Base-by-base conservation (phyloP, 768 basidiomycete species). In the Russula dissimulans region DNA sequence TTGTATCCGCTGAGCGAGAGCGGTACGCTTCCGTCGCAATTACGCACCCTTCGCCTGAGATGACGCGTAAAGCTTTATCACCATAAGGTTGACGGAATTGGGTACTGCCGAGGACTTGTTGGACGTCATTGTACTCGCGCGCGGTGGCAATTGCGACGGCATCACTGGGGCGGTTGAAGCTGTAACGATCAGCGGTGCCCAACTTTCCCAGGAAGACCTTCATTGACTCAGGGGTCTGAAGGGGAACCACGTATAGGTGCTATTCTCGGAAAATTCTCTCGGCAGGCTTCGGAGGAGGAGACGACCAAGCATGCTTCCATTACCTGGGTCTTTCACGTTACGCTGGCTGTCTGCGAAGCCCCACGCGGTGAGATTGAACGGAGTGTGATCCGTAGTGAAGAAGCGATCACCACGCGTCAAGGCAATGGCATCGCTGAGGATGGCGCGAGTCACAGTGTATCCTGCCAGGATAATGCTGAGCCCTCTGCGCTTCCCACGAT, bases 231-330 rank as follows among this genome's bases (percentile, higher is more conserved):
- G 90, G 91, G 0, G 85, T 87, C 83, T 91, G 85, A 44, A 76
- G n/a, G 91, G 87, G 84, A 91, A 92, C 81, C 88, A 91, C 4
- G 91, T 83, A 69, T 89, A 92, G 49, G 81, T 74, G 61, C 86
- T 88, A 69, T 86, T 83, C 59, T 81, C 78, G 0, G 79, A 77
- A 72, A 78, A 92, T 68, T 89, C 74, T 52, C 82, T 72, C 1
- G 91, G 89, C 1, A 92, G 78, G 18, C 81, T 83, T 47, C 91
- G 87, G 50, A 90, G 74, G 71, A 92, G 73, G 36, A 92, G 78
- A 38, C 85, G 80, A 7, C 86, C 89, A 42, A 91, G 80, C 12
- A 80, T 86, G 70, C 85, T 86, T 22, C 89, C 89, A 64, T 86
- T 87, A 29, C 89, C 89, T 60, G 82, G 85, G 3, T 79, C 89